Conservation (phyloP, 768 basidiomycete genomes). For the Ramaria sp. region DNA sequence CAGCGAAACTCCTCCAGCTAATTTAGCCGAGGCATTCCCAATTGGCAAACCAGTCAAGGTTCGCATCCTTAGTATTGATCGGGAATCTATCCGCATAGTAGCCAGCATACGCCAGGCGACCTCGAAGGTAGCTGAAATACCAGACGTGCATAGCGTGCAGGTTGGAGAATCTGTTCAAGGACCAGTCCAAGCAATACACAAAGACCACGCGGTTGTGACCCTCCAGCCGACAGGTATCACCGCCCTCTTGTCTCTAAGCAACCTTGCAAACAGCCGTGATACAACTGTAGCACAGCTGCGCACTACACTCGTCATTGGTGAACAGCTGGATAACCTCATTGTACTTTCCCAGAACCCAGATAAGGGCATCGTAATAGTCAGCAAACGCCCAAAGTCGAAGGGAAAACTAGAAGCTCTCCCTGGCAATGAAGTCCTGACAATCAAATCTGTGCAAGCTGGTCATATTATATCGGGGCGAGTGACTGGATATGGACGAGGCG, state of each 20-base stretch:
- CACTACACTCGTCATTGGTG: conserved; percentile 50
- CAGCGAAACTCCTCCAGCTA: conserved; percentile 57
- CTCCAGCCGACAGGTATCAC: conserved; percentile 59
- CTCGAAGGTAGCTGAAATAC: conserved; percentile 33
- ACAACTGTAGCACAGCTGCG: conserved; percentile 58
- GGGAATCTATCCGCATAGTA: conserved; percentile 50
- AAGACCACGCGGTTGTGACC: conserved; percentile 68
- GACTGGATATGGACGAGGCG: conserved; percentile 56
- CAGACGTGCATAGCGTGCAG: conserved; percentile 63
- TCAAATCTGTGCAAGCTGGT: conserved; percentile 60
- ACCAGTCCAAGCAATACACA: conserved; percentile 69
- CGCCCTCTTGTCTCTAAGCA: conserved; percentile 79
- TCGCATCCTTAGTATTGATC: conserved; percentile 56
- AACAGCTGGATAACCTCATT: conserved; percentile 62
- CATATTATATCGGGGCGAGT: conserved; percentile 77
- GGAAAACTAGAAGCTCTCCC: conserved; percentile 23
- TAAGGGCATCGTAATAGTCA: conserved; percentile 79
- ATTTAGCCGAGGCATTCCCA: conserved; percentile 50
- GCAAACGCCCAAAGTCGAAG: conserved; percentile 54
- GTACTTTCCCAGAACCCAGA: conserved; percentile 86
- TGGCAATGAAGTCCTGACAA: conserved; percentile 40
- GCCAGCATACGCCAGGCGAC: conserved; percentile 83
- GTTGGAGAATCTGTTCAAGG: conserved; percentile 69
- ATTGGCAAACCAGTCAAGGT: conserved; percentile 81
- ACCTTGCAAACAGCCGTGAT: conserved; percentile 70